Evolutionary conservation across 129 eudicot species (phyloP).

Genomic region (Apium graveolens): DNA sequence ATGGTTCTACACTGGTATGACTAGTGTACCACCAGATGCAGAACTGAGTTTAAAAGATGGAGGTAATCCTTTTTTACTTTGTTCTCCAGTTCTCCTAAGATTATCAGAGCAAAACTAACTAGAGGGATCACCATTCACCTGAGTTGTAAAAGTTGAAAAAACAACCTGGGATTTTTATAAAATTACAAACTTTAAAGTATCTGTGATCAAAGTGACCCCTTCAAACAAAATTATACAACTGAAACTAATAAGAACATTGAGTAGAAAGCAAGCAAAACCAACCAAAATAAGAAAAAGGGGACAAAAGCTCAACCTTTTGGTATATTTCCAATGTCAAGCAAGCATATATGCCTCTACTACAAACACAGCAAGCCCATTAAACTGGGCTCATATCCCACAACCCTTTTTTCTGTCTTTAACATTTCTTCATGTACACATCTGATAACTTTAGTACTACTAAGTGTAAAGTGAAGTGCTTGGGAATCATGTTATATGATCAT

Average conservation of each 20-base stretch:
- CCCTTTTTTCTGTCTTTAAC: constrained; percentile 20
- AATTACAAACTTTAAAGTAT: background rate
- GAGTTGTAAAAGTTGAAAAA: background rate
- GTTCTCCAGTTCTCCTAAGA: background rate
- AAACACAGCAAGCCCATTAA: constrained; percentile 14
- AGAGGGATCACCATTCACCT: background rate
- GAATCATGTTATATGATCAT: constrained; percentile 24
- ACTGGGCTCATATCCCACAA: background rate
- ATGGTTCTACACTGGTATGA: background rate
- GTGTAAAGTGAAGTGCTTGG: constrained; percentile 20
- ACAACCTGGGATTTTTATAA: background rate
- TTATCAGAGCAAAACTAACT: background rate
- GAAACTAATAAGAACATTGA: constrained; percentile 19
- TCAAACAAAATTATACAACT: background rate
- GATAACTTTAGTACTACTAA: background rate
- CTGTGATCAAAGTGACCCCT: background rate
- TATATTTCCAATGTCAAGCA: constrained; percentile 34
- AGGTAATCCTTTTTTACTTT: background rate
- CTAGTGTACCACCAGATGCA: background rate
- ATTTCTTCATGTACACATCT: constrained; percentile 35
- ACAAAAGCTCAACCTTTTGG: constrained; percentile 17
- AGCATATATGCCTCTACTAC: constrained; percentile 33
- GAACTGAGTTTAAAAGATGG: background rate
- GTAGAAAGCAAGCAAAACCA: constrained; percentile 45
- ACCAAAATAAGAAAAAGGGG: constrained; percentile 15